Evolutionary conservation across 306 rosid species (phyloP).

Genomic region (Cicer bijugum): DNA sequence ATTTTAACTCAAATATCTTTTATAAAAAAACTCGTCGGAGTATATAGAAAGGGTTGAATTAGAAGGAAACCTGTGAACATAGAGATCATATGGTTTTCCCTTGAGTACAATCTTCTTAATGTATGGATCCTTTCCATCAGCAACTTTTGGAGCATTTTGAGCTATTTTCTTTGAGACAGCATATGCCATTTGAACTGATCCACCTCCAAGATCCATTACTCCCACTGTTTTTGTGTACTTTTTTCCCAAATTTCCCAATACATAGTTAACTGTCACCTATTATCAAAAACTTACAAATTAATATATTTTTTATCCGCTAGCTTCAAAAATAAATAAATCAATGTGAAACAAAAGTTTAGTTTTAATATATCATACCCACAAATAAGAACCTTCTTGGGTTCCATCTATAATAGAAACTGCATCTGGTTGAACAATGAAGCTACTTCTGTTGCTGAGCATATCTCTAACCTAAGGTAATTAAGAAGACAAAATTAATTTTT

Average conservation of each 20-base stretch:
- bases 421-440: conserved; percentile 45
- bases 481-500: too few relatives aligned
- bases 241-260: conserved; percentile 69
- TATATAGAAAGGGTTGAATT: neutral
- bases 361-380: conserved; percentile 56
- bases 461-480: conserved; percentile 62
- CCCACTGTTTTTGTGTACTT: conserved; percentile 64
- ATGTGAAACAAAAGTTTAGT: neutral
- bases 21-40: neutral
- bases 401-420: conserved; percentile 72
- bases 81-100: conserved; percentile 63
- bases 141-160: conserved; percentile 57
- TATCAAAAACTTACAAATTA: neutral
- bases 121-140: conserved; percentile 61
- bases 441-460: conserved; percentile 55
- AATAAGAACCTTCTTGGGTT: conserved; percentile 76
- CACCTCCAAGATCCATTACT: conserved; percentile 89
- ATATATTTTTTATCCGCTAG: neutral
- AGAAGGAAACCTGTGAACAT: conserved; percentile 80
- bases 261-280: conserved; percentile 75
- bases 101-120: conserved; percentile 58
- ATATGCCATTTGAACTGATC: conserved; percentile 91
- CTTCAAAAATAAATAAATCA: too few relatives aligned
- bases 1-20: too few relatives aligned
- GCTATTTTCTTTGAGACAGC: conserved; percentile 70